Percentiles rank a stretch among this genome's conserved stretches.
These are phyloP conservation scores for Haematococcus sp. DNA, from an alignment of 139 green algal genomes.

Conservation along the genomic window DNA sequence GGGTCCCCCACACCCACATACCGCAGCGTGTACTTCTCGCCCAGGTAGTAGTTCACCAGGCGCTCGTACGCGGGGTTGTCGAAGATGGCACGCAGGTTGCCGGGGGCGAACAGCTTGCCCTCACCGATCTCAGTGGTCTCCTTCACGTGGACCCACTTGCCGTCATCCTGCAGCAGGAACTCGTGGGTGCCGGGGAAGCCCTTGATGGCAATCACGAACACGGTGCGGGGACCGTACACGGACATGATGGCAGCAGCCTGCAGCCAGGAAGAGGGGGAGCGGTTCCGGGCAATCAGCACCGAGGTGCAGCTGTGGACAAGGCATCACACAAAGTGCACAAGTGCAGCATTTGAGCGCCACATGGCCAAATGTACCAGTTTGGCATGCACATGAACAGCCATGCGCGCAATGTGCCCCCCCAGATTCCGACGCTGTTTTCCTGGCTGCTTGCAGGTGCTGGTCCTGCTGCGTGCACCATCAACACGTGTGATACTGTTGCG, in stretches of 20 bases:
- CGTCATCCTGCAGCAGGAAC: slow-evolving; percentile 95
- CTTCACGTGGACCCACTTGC: slow-evolving; percentile 96
- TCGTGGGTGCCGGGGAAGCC: slow-evolving; percentile 87
- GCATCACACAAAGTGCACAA: too few relatives aligned
- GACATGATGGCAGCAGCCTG: slow-evolving; percentile 86
- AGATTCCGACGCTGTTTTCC: too few relatives aligned
- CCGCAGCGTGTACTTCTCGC: slow-evolving; percentile 94
- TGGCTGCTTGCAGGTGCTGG: too few relatives aligned
- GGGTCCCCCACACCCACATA: neutral
- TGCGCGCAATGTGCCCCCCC: too few relatives aligned
- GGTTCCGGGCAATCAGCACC: too few relatives aligned
- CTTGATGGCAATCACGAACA: slow-evolving; percentile 88
- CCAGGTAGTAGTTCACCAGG: slow-evolving; percentile 88
- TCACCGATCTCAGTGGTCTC: slow-evolving; percentile 89
- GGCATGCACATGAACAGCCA: too few relatives aligned
- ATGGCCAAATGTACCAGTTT: too few relatives aligned
- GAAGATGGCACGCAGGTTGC: slow-evolving; percentile 92
- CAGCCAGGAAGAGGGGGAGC: neutral
- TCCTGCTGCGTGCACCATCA: too few relatives aligned
- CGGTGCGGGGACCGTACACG: slow-evolving; percentile 89
- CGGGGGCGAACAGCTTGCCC: slow-evolving; percentile 95
- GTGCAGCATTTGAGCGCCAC: too few relatives aligned
- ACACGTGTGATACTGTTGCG: too few relatives aligned
- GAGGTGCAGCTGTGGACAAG: neutral
- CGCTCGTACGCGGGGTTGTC: slow-evolving; percentile 93